Conservation (phyloP, 169 alveolate genomes). For the Besnoitia besnoiti region DNA sequence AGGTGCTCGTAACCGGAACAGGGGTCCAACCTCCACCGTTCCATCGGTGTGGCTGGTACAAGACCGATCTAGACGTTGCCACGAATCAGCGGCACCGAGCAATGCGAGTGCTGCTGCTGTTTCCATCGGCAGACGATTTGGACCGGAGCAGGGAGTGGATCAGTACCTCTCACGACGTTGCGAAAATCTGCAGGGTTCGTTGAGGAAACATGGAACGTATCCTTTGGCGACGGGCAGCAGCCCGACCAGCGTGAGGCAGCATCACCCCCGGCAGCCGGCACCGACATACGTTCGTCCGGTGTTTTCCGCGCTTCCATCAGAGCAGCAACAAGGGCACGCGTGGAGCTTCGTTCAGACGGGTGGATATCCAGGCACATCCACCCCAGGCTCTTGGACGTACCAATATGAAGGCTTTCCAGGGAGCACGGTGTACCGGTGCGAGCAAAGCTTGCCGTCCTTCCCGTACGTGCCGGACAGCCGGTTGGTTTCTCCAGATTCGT, state of each 20-base stretch:
- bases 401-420: neutral
- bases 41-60: neutral
- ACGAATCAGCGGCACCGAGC: neutral
- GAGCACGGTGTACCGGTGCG: neutral
- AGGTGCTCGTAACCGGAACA: neutral
- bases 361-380: neutral
- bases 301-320: neutral
- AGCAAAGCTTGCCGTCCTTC: neutral
- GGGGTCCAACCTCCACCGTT: neutral
- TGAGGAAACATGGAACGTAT: neutral
- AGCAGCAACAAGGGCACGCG: neutral
- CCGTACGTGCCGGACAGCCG: slow-evolving; percentile 6
- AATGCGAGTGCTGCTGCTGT: neutral
- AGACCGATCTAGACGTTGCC: neutral
- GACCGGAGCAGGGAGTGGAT: too few relatives aligned
- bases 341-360: neutral
- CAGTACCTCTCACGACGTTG: too few relatives aligned
- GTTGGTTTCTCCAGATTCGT: neutral
- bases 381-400: neutral
- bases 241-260: neutral
- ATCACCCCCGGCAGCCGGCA: neutral
- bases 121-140: neutral
- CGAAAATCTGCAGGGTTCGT: too few relatives aligned
- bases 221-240: neutral
- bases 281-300: neutral